These are phyloP conservation scores for Cytospora leucostoma DNA, from an alignment of 2,329 filamentous ascomycete species.

Conservation along the genomic window DNA sequence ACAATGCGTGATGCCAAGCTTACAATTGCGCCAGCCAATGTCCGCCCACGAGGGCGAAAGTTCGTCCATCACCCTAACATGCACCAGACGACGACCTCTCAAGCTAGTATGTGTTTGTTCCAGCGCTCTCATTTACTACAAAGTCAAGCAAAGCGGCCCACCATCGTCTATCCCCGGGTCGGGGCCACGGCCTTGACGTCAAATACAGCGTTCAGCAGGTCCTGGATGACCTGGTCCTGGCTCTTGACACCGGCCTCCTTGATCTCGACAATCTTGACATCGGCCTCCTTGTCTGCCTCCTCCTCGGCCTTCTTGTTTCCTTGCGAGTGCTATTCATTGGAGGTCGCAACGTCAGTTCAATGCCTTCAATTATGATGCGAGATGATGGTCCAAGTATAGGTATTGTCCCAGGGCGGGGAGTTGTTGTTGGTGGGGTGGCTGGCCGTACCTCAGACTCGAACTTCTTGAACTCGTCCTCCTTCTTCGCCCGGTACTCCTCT, in stretches of 20 bases:
- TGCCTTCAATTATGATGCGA: background rate
- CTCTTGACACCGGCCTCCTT: conserved; percentile 76
- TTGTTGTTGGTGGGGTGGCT: background rate
- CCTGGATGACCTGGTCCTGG: conserved; percentile 76
- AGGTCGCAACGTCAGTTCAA: conserved; percentile 25
- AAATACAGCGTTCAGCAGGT: conserved; percentile 82
- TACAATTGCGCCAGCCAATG: background rate
- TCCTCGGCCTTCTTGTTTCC: conserved; percentile 81
- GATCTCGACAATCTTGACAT: conserved; percentile 81
- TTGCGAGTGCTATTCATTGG: conserved; percentile 71
- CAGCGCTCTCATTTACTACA: background rate
- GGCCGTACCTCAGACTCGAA: conserved; percentile 73
- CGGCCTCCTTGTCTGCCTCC: conserved; percentile 78
- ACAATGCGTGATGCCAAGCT: conserved; percentile 17
- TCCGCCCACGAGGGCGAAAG: background rate
- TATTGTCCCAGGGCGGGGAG: no score
- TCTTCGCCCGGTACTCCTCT: conserved; percentile 83
- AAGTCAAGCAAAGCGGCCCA: background rate
- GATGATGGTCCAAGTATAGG: background rate
- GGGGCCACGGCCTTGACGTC: conserved; percentile 72
- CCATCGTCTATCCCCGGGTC: conserved; percentile 30
- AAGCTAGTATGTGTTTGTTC: background rate
- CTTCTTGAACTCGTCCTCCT: conserved; percentile 93
- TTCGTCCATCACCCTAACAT: background rate
- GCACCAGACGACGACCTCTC: background rate